Evolutionary conservation across 1,284 basidiomycete genomes (phyloP), one percentile per base, ranked within the genome.

Genomic region (Tilletia caries): DNA sequence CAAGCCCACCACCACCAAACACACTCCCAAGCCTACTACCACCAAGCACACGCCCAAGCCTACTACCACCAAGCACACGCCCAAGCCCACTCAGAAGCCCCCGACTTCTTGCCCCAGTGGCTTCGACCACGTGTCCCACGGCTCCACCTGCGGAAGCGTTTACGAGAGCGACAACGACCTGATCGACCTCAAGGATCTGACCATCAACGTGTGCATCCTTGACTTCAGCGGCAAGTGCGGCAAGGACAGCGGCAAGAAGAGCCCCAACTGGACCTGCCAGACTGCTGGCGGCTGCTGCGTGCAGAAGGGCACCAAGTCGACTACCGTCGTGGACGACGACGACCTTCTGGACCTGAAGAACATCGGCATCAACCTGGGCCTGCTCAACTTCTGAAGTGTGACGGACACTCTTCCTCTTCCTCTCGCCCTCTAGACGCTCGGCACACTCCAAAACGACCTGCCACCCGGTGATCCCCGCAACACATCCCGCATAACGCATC

Each of bases 141-240:
- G 58, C 27, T 62, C 58, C 1, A 62, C 58, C 32, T 33, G 58
- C n/a, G 58, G 58, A 25, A 62, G n/a, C 15, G 29, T 62, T 5
- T 62, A 62, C 58, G 4, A 3, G 29, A 62, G 58, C 29, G 58
- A 62, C 58, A 62, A 62, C 18, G 58, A 62, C n/a, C 58, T 62
- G 6, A 33, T 62, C 32, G 58, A 62, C 18, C n/a, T 62, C 15
- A 62, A 62, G 58, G 58, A 62, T 29, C 10, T 62, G 3, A 18
- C 58, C 18, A 62, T 62, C 58, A 62, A 62, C 13, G 58, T 62
- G 6, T 62, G 58, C 58, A 62, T 62, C 29, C 58, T 62, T 29
- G 58, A 62, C 58, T 23, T 62, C 27, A 62, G 29, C 32, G 58
- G 58, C 27, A 62, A 29, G 29, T 62, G 58, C 58, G 58, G 58